These are phyloP conservation scores for Populus alba DNA, from an alignment of 345 rosid genomes.

Conservation along the genomic window DNA sequence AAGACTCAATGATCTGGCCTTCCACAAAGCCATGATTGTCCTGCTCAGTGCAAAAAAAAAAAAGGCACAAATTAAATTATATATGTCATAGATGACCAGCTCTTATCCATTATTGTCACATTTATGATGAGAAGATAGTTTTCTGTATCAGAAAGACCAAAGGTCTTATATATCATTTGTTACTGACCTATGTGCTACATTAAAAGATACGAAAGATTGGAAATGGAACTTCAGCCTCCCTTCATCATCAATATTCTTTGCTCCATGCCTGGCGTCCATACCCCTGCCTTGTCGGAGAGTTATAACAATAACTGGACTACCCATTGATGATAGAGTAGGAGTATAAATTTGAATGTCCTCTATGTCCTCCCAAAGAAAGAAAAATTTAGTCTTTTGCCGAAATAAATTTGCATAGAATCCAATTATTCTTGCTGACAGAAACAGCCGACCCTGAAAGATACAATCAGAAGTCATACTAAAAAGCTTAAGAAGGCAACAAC, in stretches of 20 bases:
- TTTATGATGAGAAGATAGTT: background rate
- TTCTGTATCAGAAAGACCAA: background rate
- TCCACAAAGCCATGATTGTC: slow-evolving; percentile 98
- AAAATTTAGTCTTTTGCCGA: slow-evolving; percentile 87
- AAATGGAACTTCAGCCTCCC: slow-evolving; percentile 93
- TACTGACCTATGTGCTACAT: slow-evolving; percentile 75
- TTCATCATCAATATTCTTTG: slow-evolving; percentile 79
- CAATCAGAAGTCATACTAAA: slow-evolving; percentile 7
- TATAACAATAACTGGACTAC: slow-evolving; percentile 77
- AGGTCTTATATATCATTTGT: background rate
- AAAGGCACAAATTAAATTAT: background rate
- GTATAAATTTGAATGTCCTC: slow-evolving; percentile 76
- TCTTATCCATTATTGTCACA: background rate
- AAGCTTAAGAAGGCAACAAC: background rate
- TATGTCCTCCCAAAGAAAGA: slow-evolving; percentile 96
- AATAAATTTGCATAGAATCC: slow-evolving; percentile 91
- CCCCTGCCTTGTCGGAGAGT: slow-evolving; percentile 80
- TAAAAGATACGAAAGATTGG: slow-evolving; percentile 94
- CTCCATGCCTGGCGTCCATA: slow-evolving; percentile 87
- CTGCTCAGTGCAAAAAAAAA: slow-evolving; percentile 29
- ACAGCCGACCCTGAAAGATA: slow-evolving; percentile 78
- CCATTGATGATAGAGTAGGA: slow-evolving; percentile 91
- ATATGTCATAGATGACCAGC: background rate
- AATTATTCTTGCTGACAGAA: slow-evolving; percentile 86
- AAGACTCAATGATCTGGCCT: slow-evolving; percentile 82